Evolutionary conservation across 768 basidiomycete species (phyloP).

Genomic region (Boletus rubescentipes): DNA sequence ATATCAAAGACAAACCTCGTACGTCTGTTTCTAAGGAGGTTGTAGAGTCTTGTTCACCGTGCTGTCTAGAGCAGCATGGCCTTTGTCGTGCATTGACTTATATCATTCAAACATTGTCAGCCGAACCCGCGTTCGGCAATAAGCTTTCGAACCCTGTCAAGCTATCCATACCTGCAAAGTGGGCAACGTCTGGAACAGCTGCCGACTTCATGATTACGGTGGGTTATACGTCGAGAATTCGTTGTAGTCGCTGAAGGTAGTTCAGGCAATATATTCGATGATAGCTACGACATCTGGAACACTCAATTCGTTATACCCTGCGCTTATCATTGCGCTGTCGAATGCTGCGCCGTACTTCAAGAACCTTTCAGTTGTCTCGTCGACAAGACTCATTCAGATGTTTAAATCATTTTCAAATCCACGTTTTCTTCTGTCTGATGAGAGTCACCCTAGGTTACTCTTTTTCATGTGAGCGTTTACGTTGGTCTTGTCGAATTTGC

Average conservation of each 20-base stretch:
- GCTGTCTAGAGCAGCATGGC: slow-evolving; percentile 77
- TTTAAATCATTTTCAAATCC: slow-evolving; percentile 92
- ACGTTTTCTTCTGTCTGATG: slow-evolving; percentile 85
- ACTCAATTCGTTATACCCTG: slow-evolving; percentile 85
- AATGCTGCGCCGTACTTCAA: slow-evolving; percentile 88
- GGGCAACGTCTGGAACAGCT: slow-evolving; percentile 66
- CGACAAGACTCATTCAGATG: slow-evolving; percentile 82
- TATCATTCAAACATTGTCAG: slow-evolving; percentile 87
- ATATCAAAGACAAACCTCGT: slow-evolving; percentile 95
- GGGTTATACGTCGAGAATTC: slow-evolving; percentile 25
- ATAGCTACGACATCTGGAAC: slow-evolving; percentile 84
- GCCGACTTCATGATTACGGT: slow-evolving; percentile 90
- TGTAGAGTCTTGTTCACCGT: slow-evolving; percentile 3
- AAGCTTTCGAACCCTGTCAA: slow-evolving; percentile 65
- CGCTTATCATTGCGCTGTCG: slow-evolving; percentile 84
- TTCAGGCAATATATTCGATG: slow-evolving; percentile 83
- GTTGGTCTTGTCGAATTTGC: neutral
- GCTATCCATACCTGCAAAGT: slow-evolving; percentile 72
- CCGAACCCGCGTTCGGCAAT: slow-evolving; percentile 75
- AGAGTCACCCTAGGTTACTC: slow-evolving; percentile 89
- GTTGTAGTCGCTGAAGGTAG: slow-evolving; percentile 8
- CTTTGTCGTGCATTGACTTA: slow-evolving; percentile 88
- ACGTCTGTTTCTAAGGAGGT: slow-evolving; percentile 29
- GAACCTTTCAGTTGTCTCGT: slow-evolving; percentile 75
- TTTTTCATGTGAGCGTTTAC: slow-evolving; percentile 74